Percentiles rank a stretch among this genome's conserved stretches.
Conservation (phyloP, 139 green algal species). For the Tetradesmus obliquus region DNA sequence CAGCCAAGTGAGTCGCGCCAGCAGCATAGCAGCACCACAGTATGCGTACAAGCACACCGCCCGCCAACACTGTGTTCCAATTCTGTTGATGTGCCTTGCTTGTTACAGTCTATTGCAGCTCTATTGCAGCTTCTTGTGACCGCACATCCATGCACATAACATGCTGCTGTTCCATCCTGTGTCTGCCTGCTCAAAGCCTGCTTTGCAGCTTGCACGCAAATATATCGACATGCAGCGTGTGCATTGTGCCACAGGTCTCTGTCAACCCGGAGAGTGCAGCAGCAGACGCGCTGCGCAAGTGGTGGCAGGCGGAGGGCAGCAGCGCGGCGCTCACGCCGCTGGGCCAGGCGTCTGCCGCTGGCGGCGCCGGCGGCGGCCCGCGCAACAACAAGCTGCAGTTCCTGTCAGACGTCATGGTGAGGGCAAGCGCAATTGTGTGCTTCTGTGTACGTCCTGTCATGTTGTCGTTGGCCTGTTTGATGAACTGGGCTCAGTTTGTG, state of each 20-base stretch:
- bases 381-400: constrained; percentile 41
- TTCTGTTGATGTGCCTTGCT: background rate
- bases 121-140: background rate
- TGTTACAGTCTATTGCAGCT: too few species aligned
- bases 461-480: background rate
- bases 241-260: background rate
- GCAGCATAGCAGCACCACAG: background rate
- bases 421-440: background rate
- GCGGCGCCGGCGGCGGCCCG: background rate
- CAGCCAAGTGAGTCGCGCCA: constrained; percentile 17
- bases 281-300: constrained; percentile 61
- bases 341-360: constrained; percentile 54
- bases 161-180: background rate
- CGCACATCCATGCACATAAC: background rate
- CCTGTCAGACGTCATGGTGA: constrained; percentile 45
- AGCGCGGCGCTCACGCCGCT: constrained; percentile 53
- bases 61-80: background rate
- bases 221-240: too few species aligned
- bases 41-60: background rate
- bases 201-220: too few species aligned
- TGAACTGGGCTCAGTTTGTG: too few species aligned
- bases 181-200: too few species aligned
- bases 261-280: constrained; percentile 42
- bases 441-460: background rate
- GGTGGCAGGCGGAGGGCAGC: constrained; percentile 68